Evolutionary conservation across 1,284 basidiomycete species (phyloP), one percentile per base, ranked within the genome.

Genomic region (Boletus hoseneyae): DNA sequence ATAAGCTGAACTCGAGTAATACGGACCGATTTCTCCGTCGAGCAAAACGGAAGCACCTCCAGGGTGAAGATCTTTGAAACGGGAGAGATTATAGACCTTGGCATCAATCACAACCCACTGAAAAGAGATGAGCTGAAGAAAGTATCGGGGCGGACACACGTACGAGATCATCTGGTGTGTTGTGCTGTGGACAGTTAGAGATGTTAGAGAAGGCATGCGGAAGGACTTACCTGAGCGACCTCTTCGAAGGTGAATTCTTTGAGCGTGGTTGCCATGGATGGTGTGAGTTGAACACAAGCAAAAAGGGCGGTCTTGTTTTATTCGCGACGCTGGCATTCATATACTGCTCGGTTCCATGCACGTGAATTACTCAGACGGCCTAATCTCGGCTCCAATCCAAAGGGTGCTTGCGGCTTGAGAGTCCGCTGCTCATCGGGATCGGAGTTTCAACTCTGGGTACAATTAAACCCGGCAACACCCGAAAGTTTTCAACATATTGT

Each of bases 61-160:
- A 0, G 93, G 93, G 65, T 95, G 93, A 57, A 94, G 73, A 46
- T 73, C 76, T 47, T 77, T 79, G 67, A 95, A 95, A 58, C 82
- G 84, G 49, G 83, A 81, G 25, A 93, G 71, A 66, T 92, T 85
- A 68, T 87, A 93, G 27, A 94, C 89, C 61, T 83, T 86, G 18
- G 84, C 78, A 67, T 94, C 91, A 58, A 95, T 77, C 54, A 92
- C 79, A 57, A 93, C 72, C 89, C 90, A 94, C 85, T 87, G 19
- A n/a, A 27, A 38, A 40, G 3, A 16, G 9, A 29, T 57, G 42
- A 51, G 44, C 35, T 34, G 63, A 63, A 35, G 3, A 19, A 30
- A n/a, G 3, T n/a, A 12, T 6, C 7, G 3, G 12, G 53, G 15
- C 9, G 13, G n/a, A 38, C 30, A 21, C 1, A 60, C 76, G 42